phyloP scores from a whole-genome alignment of 1,284 basidiomycete genomes.

The Ustilago cynodontis region DNA sequence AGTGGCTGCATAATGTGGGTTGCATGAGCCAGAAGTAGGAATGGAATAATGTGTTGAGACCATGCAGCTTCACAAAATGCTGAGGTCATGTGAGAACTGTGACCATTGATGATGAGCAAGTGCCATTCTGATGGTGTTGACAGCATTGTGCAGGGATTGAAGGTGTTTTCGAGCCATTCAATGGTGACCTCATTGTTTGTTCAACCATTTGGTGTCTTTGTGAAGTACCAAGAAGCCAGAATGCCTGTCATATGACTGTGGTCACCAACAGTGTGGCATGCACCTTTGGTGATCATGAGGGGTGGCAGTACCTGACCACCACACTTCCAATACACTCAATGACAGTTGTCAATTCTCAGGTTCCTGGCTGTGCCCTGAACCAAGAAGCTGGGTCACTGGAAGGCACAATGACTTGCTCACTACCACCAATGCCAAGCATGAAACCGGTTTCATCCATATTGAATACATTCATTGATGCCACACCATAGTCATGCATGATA shows the following conservation, averaged over 20 bases:
- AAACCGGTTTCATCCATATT: slow-evolving; percentile 18
- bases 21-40: too few relatives aligned
- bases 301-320: slow-evolving; percentile 7
- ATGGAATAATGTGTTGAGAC: too few relatives aligned
- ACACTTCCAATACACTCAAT: slow-evolving; percentile 20
- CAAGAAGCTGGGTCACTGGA: not conserved
- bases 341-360: slow-evolving; percentile 12
- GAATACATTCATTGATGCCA: slow-evolving; percentile 10
- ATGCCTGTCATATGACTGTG: not conserved
- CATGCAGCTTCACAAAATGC: too few relatives aligned
- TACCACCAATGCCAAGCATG: slow-evolving; percentile 4
- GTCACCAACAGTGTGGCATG: slow-evolving; percentile 10
- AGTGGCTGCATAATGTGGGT: too few relatives aligned
- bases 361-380: slow-evolving; percentile 15
- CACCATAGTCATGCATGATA: slow-evolving; percentile 13
- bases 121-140: slow-evolving; percentile 10
- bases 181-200: slow-evolving; percentile 10
- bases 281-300: slow-evolving; percentile 1
- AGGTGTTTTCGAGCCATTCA: slow-evolving; percentile 10
- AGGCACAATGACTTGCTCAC: slow-evolving; percentile 16
- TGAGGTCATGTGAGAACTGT: too few relatives aligned
- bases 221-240: too few relatives aligned
- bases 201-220: not conserved
- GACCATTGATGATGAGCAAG: slow-evolving; percentile 24
- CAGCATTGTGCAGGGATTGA: slow-evolving; percentile 4